Evolutionary conservation across 2,329 filamentous ascomycete species (phyloP).

Genomic region (Aspergillus fumigatus): DNA sequence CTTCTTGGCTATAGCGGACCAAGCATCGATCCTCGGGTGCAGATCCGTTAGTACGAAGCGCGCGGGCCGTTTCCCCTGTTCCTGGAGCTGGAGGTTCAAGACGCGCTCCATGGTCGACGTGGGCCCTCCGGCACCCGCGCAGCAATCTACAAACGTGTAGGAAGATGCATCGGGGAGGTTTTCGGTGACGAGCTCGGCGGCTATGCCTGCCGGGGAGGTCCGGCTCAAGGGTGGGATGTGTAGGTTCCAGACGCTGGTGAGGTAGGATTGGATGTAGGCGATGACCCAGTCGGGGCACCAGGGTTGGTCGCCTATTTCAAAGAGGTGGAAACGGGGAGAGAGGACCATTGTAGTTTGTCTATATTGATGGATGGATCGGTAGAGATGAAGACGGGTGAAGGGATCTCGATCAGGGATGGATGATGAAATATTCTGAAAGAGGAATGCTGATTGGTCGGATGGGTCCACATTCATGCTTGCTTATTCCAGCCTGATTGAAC

Average conservation of each 20-base stretch:
- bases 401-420: neutral
- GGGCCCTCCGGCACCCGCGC: constrained; percentile 68
- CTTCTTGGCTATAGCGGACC: constrained; percentile 50
- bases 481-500: no score
- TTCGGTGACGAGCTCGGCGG: constrained; percentile 12
- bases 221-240: constrained; percentile 13
- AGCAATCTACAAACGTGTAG: constrained; percentile 70
- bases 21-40: constrained; percentile 59
- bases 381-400: neutral
- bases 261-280: constrained; percentile 38
- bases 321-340: constrained; percentile 47
- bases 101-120: constrained; percentile 60
- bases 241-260: constrained; percentile 21
- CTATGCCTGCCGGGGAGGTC: constrained; percentile 11
- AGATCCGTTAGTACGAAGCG: constrained; percentile 64
- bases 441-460: neutral
- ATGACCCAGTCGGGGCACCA: constrained; percentile 64
- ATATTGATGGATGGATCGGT: neutral
- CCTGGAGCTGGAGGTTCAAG: constrained; percentile 46
- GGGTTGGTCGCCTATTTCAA: constrained; percentile 63
- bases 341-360: neutral
- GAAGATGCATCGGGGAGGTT: constrained; percentile 45
- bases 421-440: neutral
- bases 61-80: constrained; percentile 29
- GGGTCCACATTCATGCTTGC: no score